Evolutionary conservation across 2,329 filamentous ascomycete genomes (phyloP), one percentile per base, ranked within the genome.

Genomic region (Stagonosporopsis vannaccii): DNA sequence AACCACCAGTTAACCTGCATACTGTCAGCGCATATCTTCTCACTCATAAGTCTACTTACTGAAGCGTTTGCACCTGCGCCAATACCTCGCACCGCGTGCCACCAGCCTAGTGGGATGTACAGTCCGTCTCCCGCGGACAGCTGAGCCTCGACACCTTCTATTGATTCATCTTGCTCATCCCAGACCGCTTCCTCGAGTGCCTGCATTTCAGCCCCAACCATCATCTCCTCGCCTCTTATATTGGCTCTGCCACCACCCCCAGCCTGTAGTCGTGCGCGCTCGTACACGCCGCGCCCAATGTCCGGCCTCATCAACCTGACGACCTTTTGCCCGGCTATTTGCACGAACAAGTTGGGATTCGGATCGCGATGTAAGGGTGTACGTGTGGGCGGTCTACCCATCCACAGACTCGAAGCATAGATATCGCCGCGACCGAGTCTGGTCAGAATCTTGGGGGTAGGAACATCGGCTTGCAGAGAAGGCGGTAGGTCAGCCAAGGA

Each of bases 341-440:
- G 95, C 41, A 91, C 86, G 72, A 98, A 97, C 0, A 97, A 68
- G 71, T 99, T 99, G 0, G 92, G 92, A 68, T 98, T 98, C 0
- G 95, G 95, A 69, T 99, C 95, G 51, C 90, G 86, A 75, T 99
- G 95, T 3, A 97, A 80, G 3, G 95, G 92, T 0, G 95, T 97
- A 66, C 92, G 92, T 0, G 93, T 97, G 0, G 92, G 92, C 35
- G 92, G 87, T 13, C 89, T 81, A 0, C 95, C 95, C 12, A 98
- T 83, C 94, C 94, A 99, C 39, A 98, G 80, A 65, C 90, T 96
- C 0, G 90, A 88, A 66, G 84, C 85, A 72, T 98, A 97, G n/a
- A 97, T 77, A 72, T 97, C 93, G 2, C 91, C 92, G 63, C 85
- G 89, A 0, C 90, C 90, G 1, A 85, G 83, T 6, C 79, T 71